A percentile compares a stretch with the other conserved stretches of the same genome.
These are phyloP conservation scores for Micromonas pusilla DNA, from an alignment of 139 green algal genomes.

Conservation along the genomic window DNA sequence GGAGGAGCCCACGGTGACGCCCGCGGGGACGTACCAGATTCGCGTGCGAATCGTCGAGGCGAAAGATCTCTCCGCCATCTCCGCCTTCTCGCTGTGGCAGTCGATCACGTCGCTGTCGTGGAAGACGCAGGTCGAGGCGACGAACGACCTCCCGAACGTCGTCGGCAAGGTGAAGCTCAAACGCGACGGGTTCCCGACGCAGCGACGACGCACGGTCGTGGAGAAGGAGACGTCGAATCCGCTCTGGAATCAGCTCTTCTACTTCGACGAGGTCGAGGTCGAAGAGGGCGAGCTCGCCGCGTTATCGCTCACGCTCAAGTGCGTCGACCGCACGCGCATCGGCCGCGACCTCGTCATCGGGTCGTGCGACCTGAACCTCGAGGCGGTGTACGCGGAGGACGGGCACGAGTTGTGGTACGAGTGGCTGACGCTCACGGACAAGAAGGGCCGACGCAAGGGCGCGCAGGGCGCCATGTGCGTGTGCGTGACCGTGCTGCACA, in stretches of 20 bases:
- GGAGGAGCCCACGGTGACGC: neutral
- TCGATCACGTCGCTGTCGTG: neutral
- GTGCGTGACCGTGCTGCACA: neutral
- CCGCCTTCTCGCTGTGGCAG: neutral
- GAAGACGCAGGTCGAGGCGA: neutral
- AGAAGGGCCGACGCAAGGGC: neutral
- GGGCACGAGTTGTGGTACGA: slow-evolving; percentile 1
- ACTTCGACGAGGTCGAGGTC: slow-evolving; percentile 12
- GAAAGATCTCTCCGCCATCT: slow-evolving; percentile 6
- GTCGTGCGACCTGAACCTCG: neutral
- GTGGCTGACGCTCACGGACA: slow-evolving; percentile 12
- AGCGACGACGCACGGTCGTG: slow-evolving; percentile 7
- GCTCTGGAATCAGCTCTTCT: slow-evolving; percentile 23
- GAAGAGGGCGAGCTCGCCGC: neutral
- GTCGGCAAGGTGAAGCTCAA: neutral
- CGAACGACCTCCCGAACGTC: slow-evolving; percentile 6
- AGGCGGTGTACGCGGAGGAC: neutral
- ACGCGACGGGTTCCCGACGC: neutral
- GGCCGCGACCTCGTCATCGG: slow-evolving; percentile 12
- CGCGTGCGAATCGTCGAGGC: slow-evolving; percentile 7
- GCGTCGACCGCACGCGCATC: neutral
- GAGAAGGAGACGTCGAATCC: slow-evolving; percentile 16
- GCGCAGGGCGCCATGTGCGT: slow-evolving; percentile 4
- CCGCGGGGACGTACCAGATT: neutral
- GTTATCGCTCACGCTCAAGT: neutral